These are phyloP conservation scores for Chlorella sorokiniana DNA, from an alignment of 139 green algal genomes.

Conservation along the genomic window DNA sequence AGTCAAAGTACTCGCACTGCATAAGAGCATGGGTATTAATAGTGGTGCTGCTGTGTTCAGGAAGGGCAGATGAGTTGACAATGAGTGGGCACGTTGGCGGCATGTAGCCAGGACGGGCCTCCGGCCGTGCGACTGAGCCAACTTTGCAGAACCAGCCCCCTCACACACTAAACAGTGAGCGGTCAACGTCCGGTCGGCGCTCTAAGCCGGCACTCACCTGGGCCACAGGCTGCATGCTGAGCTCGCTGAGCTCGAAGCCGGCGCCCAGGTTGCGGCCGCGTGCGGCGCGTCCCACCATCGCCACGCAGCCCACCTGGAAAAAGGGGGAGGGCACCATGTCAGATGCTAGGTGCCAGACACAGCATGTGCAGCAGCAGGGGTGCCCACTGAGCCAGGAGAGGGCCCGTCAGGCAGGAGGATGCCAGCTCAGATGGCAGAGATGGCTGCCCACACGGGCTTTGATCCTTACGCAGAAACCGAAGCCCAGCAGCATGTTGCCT, in stretches of 20 bases:
- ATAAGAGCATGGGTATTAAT: neutral
- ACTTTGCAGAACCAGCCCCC: neutral
- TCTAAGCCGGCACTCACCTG: conserved; percentile 9
- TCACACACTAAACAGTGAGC: neutral
- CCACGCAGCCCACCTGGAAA: conserved; percentile 73
- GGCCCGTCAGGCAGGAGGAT: too few relatives aligned
- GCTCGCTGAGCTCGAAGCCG: conserved; percentile 70
- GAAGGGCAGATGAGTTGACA: neutral
- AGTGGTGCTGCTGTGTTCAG: too few relatives aligned
- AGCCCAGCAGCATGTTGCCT: too few relatives aligned
- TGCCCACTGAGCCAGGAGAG: too few relatives aligned
- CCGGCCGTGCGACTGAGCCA: neutral
- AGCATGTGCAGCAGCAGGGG: too few relatives aligned
- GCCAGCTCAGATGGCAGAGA: too few relatives aligned
- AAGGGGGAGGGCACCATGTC: neutral
- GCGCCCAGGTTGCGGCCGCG: conserved; percentile 50
- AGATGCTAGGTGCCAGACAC: neutral
- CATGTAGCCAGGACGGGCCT: too few relatives aligned
- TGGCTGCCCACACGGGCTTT: too few relatives aligned
- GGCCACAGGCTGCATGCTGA: conserved; percentile 62
- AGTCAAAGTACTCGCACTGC: conserved; percentile 31
- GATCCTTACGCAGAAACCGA: too few relatives aligned
- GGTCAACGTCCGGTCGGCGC: too few relatives aligned
- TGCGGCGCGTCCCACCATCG: conserved; percentile 51
- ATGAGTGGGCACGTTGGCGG: neutral